phyloP scores from a whole-genome alignment of 805 yeast genomes.

The Candida orba region DNA sequence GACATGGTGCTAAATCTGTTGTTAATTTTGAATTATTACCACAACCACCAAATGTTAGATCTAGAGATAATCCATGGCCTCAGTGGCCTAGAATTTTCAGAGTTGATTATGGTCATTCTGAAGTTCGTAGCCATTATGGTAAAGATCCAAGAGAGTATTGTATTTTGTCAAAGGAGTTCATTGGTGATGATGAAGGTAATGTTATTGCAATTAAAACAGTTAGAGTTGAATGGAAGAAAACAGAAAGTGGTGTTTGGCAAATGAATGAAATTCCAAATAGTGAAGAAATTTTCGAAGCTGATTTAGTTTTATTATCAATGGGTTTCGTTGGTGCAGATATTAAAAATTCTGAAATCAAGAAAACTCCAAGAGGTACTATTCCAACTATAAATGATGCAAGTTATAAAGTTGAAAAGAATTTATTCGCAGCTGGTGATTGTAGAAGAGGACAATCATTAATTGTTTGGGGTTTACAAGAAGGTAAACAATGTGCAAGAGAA shows the following conservation, averaged over 20 bases:
- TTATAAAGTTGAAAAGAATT: slow-evolving; percentile 65
- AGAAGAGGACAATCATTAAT: slow-evolving; percentile 97
- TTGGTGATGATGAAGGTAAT: slow-evolving; percentile 91
- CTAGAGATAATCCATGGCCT: slow-evolving; percentile 98
- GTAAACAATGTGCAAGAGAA: slow-evolving; percentile 96
- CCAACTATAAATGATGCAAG: slow-evolving; percentile 44
- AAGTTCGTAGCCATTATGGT: slow-evolving; percentile 91
- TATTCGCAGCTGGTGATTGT: slow-evolving; percentile 97
- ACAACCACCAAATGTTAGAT: slow-evolving; percentile 77
- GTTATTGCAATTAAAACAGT: slow-evolving; percentile 94
- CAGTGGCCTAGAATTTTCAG: slow-evolving; percentile 99
- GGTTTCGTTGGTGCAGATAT: slow-evolving; percentile 97
- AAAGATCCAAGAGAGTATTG: slow-evolving; percentile 97
- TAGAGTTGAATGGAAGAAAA: slow-evolving; percentile 95
- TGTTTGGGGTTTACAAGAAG: slow-evolving; percentile 99
- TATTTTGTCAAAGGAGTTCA: slow-evolving; percentile 89
- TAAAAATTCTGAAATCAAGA: slow-evolving; percentile 54
- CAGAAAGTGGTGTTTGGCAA: slow-evolving; percentile 96
- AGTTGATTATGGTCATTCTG: slow-evolving; percentile 96
- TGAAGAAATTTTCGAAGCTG: slow-evolving; percentile 93
- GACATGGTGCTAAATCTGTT: slow-evolving; percentile 95
- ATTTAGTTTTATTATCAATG: slow-evolving; percentile 88
- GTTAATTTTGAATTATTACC: slow-evolving; percentile 92
- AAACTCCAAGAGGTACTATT: slow-evolving; percentile 83
- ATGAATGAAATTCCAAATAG: slow-evolving; percentile 96